Evolutionary conservation across 257 asterid genomes (phyloP), one percentile per base, ranked within the genome.

Genomic region (Plantago major): DNA sequence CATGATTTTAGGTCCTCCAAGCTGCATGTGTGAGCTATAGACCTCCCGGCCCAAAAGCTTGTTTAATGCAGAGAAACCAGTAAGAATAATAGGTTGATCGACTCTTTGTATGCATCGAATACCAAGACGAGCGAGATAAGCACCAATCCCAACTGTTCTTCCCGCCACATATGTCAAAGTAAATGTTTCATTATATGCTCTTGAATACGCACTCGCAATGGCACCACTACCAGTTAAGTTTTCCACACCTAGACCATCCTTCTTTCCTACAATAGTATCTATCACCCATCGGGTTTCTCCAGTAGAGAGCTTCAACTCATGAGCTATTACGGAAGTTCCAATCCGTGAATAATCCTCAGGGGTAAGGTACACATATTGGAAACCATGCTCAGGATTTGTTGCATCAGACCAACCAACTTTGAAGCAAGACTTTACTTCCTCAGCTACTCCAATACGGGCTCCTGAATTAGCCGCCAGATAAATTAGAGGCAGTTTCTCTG

Each of bases 1-100:
- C 99, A 93, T 93, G 54, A 89, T 87, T 75, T 93, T 89, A n/a
- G 99, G 99, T 10, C 99, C 99, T 7, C 99, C 99, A 10, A 93
- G 96, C 63, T 93, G 99, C 97, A 93, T 89, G 82, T 93, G 95
- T 15, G 99, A 93, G 80, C 97, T 93, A 52, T 93, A 89, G 18
- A 93, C 97, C 77, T 93, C 99, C 67, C 97, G 80, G 10, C 96
- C 97, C 45, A 93, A 79, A 69, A 93, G 96, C 82, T 89, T 93
- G 80, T 93, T 93, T 46, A 93, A 65, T 3, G 99, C 97, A 14
- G 99, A 93, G 77, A 89, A 93, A 54, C 97, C 99, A 0, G 99
- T 93, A 63, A 93, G 88, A 74, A 93, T 87, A 57, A 93, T 93
- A 0, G 97, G 99, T 60, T 89, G 97, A 65, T 93, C 99, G 2